Evolutionary conservation across 495 filamentous ascomycete species (phyloP).

Genomic region (Penicillium waksmanii): DNA sequence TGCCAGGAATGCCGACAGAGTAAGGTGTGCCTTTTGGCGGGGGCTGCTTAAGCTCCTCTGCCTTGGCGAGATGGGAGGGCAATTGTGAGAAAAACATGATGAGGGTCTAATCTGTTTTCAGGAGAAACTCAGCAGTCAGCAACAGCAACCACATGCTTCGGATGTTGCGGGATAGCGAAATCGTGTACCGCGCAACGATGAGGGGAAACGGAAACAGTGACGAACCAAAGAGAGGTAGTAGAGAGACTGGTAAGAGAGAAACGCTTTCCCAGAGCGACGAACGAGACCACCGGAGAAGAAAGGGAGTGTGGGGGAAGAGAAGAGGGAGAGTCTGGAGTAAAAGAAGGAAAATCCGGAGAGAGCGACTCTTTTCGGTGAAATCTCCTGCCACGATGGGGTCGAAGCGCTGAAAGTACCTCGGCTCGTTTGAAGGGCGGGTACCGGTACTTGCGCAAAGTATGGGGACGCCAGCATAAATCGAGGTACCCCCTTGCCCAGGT

Average conservation of each 20-base stretch:
- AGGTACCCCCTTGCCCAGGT: background rate
- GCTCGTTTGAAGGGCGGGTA: slow-evolving; percentile 10
- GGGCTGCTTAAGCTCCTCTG: slow-evolving; percentile 44
- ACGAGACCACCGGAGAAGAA: slow-evolving; percentile 10
- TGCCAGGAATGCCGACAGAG: slow-evolving; percentile 70
- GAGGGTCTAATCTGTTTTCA: slow-evolving; percentile 9
- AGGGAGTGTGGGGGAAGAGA: slow-evolving; percentile 11
- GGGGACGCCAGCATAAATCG: background rate
- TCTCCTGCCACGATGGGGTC: slow-evolving; percentile 9
- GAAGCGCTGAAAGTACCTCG: slow-evolving; percentile 8
- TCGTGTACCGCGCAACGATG: background rate
- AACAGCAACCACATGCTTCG: slow-evolving; percentile 1
- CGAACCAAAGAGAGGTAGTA: background rate
- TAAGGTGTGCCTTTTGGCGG: slow-evolving; percentile 52
- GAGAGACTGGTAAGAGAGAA: background rate
- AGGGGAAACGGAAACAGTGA: slow-evolving; percentile 8
- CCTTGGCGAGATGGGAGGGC: slow-evolving; percentile 45
- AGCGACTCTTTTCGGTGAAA: slow-evolving; percentile 24
- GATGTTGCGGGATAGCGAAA: too few relatives aligned
- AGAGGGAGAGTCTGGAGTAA: slow-evolving; percentile 20
- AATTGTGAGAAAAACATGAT: slow-evolving; percentile 48
- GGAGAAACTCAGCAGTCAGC: background rate
- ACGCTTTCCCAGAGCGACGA: slow-evolving; percentile 3
- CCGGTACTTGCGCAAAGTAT: background rate
- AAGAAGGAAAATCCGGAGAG: slow-evolving; percentile 22